Conservation (phyloP, 2,329 filamentous ascomycete species). For the Alternaria sp. region DNA sequence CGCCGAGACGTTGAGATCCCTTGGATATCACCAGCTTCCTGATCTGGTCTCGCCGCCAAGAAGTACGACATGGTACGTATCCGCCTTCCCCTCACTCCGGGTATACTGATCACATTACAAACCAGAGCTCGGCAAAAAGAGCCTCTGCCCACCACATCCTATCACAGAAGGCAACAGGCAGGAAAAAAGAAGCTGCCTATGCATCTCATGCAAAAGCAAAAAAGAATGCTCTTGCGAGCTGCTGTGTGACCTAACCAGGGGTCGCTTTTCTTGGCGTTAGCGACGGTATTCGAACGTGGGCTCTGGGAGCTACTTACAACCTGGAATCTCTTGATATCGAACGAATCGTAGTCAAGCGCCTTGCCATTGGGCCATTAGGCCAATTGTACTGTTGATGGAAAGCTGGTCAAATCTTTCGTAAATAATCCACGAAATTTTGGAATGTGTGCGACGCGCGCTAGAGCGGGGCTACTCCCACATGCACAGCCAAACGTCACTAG, state of each 20-base stretch:
- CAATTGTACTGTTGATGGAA: slow-evolving; percentile 15
- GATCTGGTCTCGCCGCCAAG: slow-evolving; percentile 21
- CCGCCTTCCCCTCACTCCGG: slow-evolving; percentile 16
- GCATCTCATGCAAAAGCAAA: background rate
- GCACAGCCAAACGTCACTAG: background rate
- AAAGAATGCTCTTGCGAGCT: background rate
- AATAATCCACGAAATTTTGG: no score
- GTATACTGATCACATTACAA: background rate
- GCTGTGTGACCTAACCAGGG: slow-evolving; percentile 29
- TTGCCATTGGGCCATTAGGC: slow-evolving; percentile 61
- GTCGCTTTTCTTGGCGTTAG: slow-evolving; percentile 10
- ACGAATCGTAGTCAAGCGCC: slow-evolving; percentile 62
- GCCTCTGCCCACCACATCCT: background rate
- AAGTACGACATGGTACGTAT: slow-evolving; percentile 19
- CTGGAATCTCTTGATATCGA: slow-evolving; percentile 42
- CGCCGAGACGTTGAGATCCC: slow-evolving; percentile 10
- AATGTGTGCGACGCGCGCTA: background rate
- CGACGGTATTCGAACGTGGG: background rate
- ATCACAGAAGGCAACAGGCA: background rate
- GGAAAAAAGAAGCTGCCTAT: background rate
- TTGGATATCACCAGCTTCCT: slow-evolving; percentile 23
- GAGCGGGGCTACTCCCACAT: background rate
- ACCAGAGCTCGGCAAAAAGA: background rate
- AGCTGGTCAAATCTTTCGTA: no score
- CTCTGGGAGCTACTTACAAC: slow-evolving; percentile 12